Conservation (phyloP, 345 rosid genomes). For the Salix purpurea region DNA sequence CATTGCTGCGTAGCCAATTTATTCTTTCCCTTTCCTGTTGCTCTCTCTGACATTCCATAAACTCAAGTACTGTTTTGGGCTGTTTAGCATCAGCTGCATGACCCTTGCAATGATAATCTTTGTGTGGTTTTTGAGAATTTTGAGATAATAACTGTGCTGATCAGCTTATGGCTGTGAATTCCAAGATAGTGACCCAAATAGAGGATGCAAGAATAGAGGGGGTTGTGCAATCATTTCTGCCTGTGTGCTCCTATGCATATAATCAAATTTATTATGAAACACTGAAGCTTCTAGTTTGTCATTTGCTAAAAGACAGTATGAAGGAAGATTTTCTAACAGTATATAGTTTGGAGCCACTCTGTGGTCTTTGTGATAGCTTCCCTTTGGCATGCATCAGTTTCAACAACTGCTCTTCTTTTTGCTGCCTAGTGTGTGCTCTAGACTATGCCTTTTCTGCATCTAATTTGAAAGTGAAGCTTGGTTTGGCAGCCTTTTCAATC, state of each 20-base stretch:
- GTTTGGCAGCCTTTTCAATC: constrained; percentile 1
- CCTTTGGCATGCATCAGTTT: background rate
- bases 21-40: background rate
- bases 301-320: background rate
- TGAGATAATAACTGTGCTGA: background rate
- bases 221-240: background rate
- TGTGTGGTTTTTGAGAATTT: background rate
- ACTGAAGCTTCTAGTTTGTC: background rate
- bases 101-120: background rate
- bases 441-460: background rate
- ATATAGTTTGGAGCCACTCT: background rate
- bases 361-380: background rate
- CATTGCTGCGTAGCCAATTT: background rate
- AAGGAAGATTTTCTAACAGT: background rate
- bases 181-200: background rate
- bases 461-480: constrained; percentile 3
- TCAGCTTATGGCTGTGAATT: background rate
- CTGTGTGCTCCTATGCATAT: background rate
- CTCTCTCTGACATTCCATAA: background rate
- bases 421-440: background rate
- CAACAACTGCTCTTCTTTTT: background rate
- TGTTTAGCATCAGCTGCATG: background rate
- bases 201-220: background rate
- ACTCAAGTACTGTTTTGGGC: background rate
- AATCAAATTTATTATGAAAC: background rate